Conservation (phyloP, 1,284 basidiomycete genomes). For the Leucoagaricus sp. region DNA sequence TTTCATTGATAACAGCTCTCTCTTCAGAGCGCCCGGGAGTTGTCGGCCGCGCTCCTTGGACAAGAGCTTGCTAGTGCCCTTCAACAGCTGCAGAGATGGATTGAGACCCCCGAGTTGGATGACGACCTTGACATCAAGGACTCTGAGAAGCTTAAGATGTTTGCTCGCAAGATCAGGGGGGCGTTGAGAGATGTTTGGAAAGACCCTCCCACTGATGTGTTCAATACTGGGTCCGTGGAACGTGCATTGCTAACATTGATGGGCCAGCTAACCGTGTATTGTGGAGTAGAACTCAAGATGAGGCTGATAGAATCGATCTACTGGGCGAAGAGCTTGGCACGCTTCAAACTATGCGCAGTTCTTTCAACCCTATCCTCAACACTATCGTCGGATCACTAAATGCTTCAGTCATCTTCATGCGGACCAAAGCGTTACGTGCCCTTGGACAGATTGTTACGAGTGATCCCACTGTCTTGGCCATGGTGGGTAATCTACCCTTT, state of each 20-base stretch:
- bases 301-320: conserved; percentile 62
- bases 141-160: conserved; percentile 38
- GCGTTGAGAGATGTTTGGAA: conserved; percentile 72
- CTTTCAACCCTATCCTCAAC: conserved; percentile 79
- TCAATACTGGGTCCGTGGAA: conserved; percentile 66
- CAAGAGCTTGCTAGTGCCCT: conserved; percentile 71
- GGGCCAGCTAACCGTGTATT: background rate
- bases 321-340: conserved; percentile 77
- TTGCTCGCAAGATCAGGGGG: conserved; percentile 57
- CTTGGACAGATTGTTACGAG: conserved; percentile 84
- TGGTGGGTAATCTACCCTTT: conserved; percentile 46
- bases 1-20: conserved; percentile 11
- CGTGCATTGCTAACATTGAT: background rate
- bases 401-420: conserved; percentile 81
- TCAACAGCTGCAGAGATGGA: conserved; percentile 49
- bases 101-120: conserved; percentile 41
- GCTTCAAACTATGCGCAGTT: conserved; percentile 70
- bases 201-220: conserved; percentile 65
- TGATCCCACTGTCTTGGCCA: conserved; percentile 80
- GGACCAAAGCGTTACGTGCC: conserved; percentile 88
- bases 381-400: conserved; percentile 79
- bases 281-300: conserved; percentile 60
- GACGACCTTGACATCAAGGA: conserved; percentile 40
- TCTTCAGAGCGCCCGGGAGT: conserved; percentile 72
- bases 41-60: conserved; percentile 71